Evolutionary conservation across 768 basidiomycete genomes (phyloP), one percentile per base, ranked within the genome.

Genomic region (Mycena galericulata): DNA sequence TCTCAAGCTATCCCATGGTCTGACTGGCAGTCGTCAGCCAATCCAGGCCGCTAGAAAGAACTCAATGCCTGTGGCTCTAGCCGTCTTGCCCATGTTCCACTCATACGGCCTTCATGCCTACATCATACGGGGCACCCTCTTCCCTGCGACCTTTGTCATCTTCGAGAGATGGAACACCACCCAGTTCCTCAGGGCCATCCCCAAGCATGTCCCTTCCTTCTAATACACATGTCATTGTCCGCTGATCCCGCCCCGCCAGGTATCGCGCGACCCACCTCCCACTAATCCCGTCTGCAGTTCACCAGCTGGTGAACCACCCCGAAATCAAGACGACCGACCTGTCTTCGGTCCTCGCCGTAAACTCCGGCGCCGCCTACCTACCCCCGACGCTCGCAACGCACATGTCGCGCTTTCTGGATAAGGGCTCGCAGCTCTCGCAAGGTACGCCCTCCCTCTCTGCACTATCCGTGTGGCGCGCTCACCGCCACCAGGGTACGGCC

Each of bases 31-130:
- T n/a, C 45, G n/a, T n/a, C 26, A 10, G 27, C 22, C 20, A 36
- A 5, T 56, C 22, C 14, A 9, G 4, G 40, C 4, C n/a, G 10
- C 36, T 11, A 34, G 12, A 30, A 83, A 82, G 60, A 84, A 83
- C 30, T 75, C 84, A 6, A 9, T 24, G 5, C 86, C 88, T 3
- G 76, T 89, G 7, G 69, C 70, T 1, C 83, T 94, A 49, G 89
- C 83, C 0, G 88, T 89, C 66, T 78, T 94, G 1, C 93, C 93
- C 0, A 80, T 93, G 41, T 88, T 92, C 70, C 93, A 94, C 69
- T 79, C 84, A 1, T 92, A 88, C 70, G 93, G 87, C 1, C 79
- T 92, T n/a, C 85, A 90, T 62, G 58, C 78, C 1, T 83, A 85
- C 65, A 76, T 80, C 12, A 85, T 93, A 74, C 85, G 86, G 24